Conservation (phyloP, 106 monocot species). For the Platanthera zijinensis region DNA sequence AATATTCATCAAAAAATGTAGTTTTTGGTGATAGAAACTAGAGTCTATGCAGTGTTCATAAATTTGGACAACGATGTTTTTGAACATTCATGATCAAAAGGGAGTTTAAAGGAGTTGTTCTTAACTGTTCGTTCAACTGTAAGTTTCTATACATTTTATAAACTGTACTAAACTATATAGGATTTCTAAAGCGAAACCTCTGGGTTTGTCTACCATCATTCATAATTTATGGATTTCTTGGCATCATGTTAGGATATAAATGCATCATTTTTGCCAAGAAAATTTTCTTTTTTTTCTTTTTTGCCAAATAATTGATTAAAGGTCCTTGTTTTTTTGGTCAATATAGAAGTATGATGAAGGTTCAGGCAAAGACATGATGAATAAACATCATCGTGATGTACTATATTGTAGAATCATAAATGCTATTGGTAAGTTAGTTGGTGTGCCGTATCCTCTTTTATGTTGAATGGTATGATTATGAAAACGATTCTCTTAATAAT, state of each 20-base stretch:
- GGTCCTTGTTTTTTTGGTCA: constrained; percentile 7
- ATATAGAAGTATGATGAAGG: constrained; percentile 60
- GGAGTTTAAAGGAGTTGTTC: no score
- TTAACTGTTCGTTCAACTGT: no score
- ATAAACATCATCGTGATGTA: constrained; percentile 83
- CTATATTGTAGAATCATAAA: constrained; percentile 89
- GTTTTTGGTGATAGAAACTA: no score
- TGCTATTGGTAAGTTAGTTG: constrained; percentile 62
- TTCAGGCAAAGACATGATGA: constrained; percentile 80
- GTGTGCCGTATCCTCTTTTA: not conserved
- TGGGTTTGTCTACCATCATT: constrained; percentile 50
- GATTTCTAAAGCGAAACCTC: constrained; percentile 90
- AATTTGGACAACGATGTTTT: no score
- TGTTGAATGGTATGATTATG: not conserved
- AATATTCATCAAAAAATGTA: no score
- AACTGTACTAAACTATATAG: constrained; percentile 87
- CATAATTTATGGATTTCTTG: not conserved
- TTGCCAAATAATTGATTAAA: not conserved
- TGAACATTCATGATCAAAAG: no score
- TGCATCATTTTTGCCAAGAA: no score
- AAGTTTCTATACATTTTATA: no score
- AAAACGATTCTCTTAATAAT: not conserved
- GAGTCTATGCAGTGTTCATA: no score
- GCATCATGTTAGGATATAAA: not conserved
- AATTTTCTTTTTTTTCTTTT: not conserved